Percentiles rank a stretch among this genome's conserved stretches.
Conservation (phyloP, 371 early-diverging fungal genomes). For the Catenaria anguillulae region DNA sequence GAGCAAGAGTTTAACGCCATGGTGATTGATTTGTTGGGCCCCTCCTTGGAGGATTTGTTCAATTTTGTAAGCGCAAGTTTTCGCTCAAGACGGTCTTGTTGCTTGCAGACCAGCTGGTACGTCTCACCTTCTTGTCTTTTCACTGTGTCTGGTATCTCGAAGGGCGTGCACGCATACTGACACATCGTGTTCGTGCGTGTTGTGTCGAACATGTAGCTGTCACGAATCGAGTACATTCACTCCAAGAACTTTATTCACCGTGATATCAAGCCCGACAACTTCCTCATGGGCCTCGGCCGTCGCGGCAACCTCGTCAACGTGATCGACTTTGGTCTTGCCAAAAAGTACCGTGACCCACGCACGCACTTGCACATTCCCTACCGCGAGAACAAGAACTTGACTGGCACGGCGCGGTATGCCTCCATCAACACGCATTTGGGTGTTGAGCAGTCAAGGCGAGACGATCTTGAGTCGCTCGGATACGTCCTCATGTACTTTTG, state of each 20-base stretch:
- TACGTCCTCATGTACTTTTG: conserved; percentile 99
- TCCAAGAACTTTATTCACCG: conserved; percentile 65
- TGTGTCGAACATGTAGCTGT: conserved; percentile 40
- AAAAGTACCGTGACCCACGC: conserved; percentile 21
- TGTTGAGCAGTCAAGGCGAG: conserved; percentile 94
- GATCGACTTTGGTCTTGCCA: conserved; percentile 37
- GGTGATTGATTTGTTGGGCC: conserved; percentile 99
- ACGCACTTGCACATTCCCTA: conserved; percentile 24
- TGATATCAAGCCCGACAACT: conserved; percentile 37
- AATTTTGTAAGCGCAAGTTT: conserved; percentile 94
- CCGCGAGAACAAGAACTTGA: conserved; percentile 23
- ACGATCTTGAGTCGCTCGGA: conserved; percentile 97
- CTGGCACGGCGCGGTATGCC: conserved; percentile 39
- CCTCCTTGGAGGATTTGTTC: conserved; percentile 96
- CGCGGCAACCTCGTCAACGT: conserved; percentile 20
- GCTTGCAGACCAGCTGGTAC: conserved; percentile 95
- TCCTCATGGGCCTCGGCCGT: conserved; percentile 23
- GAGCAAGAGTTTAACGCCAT: conserved; percentile 89
- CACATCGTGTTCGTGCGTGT: background rate
- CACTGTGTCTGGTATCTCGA: background rate
- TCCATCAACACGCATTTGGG: conserved; percentile 34
- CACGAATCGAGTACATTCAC: conserved; percentile 94
- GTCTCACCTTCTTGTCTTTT: conserved; percentile 8
- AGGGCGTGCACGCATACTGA: background rate
- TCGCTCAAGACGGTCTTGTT: conserved; percentile 95